Evolutionary conservation across 305 asterid genomes (phyloP), one percentile per base, ranked within the genome.

Genomic region (Solanum chacoense): DNA sequence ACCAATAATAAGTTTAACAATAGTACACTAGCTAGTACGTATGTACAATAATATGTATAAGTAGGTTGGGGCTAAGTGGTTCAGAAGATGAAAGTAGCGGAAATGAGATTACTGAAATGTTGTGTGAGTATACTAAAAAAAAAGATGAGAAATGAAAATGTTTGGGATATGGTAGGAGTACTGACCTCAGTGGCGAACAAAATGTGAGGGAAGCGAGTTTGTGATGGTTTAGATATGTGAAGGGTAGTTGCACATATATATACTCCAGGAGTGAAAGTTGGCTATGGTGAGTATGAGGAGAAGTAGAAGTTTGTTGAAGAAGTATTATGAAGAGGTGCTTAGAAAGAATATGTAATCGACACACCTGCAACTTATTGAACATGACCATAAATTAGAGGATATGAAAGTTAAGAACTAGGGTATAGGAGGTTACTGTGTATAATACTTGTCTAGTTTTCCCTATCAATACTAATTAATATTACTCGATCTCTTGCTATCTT

Each of bases 91-190:
- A 69, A 69, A 69, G 1, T 0, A 12, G 1, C 2, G 22, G 0
- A 12, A 12, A 71, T 6, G 0, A 28, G 11, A 71, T 13, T 71
- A 7, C 3, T 14, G 1, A 72, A 0, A 72, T 55, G 10, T 55
- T 18, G n/a, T 2, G n/a, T 55, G 4, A 55, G n/a, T 18, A 0
- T 0, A 18, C 1, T 71, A 72, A 3, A 16, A 14, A 8, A 1
- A 2, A 14, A 0, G 3, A 14, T 13, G 28, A 71, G 6, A 7
- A 29, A 0, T 0, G 1, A 29, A 72, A 18, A 72, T 72, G 4
- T 14, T 12, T 5, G 5, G 3, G 7, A 73, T 0, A 31, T 14
- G 2, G 1, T 73, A 2, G 1, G 3, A 73, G 7, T 67, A 65
- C 13, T 29, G 12, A 14, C 1, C 5, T 31, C 4, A 4, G 7